These are phyloP conservation scores for Pyricularia sp. DNA, from an alignment of 2,329 filamentous ascomycete species.

Conservation along the genomic window DNA sequence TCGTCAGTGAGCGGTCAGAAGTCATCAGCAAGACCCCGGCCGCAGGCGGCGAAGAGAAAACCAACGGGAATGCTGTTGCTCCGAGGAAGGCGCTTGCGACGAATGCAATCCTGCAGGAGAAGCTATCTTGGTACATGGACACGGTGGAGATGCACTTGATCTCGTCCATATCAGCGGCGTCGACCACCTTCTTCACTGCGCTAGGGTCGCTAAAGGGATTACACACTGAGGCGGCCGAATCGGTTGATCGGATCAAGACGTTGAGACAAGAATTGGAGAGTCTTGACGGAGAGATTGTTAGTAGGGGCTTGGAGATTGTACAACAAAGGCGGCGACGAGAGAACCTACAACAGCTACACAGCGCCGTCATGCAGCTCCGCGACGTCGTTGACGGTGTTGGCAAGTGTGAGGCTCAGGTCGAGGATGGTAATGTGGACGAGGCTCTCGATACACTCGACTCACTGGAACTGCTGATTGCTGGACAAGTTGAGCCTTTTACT, in stretches of 20 bases:
- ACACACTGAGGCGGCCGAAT: conserved; percentile 85
- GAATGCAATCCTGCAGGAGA: conserved; percentile 95
- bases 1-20: conserved; percentile 92
- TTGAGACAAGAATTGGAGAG: conserved; percentile 70
- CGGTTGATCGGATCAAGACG: conserved; percentile 75
- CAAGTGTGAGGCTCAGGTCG: conserved; percentile 71
- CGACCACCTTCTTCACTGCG: conserved; percentile 91
- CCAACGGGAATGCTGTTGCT: conserved; percentile 48
- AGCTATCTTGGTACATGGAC: conserved; percentile 99
- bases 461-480: conserved; percentile 72
- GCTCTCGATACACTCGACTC: conserved; percentile 70
- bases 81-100: conserved; percentile 84
- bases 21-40: conserved; percentile 63
- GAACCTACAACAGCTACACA: conserved; percentile 73
- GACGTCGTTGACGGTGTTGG: conserved; percentile 67
- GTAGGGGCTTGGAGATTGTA: conserved; percentile 76
- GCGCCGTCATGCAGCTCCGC: conserved; percentile 75
- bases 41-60: conserved; percentile 36
- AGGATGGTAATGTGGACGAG: conserved; percentile 72
- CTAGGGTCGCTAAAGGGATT: conserved; percentile 84
- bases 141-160: conserved; percentile 97
- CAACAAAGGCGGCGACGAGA: conserved; percentile 73
- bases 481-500: conserved; percentile 42
- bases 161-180: conserved; percentile 90
- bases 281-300: conserved; percentile 79